Conservation (phyloP, 768 basidiomycete genomes). For the Tricholoma saponaceum region DNA sequence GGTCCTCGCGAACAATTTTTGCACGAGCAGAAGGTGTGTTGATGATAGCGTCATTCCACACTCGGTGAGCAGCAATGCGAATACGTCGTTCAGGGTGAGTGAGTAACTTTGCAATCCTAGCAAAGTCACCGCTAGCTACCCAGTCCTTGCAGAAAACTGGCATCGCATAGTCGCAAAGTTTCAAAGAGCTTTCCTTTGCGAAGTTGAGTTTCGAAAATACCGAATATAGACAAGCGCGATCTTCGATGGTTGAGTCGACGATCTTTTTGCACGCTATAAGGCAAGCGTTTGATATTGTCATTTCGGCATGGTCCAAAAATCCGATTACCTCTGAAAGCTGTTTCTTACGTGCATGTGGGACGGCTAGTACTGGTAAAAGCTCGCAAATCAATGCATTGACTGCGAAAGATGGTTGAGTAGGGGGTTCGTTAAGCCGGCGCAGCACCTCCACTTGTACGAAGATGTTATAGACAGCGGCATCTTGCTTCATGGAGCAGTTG, state of each 20-base stretch:
- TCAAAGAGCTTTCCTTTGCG: constrained; percentile 13
- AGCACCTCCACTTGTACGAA: constrained; percentile 11
- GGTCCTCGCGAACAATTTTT: constrained; percentile 10
- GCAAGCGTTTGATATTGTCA: constrained; percentile 9
- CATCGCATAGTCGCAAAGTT: constrained; percentile 15
- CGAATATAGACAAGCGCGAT: constrained; percentile 13
- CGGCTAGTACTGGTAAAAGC: constrained; percentile 12
- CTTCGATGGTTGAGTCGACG: constrained; percentile 12
- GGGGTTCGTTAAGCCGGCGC: constrained; percentile 9
- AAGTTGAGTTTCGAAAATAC: constrained; percentile 12
- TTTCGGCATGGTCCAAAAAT: constrained; percentile 14
- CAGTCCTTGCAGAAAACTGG: constrained; percentile 15
- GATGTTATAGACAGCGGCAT: constrained; percentile 5
- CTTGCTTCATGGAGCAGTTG: constrained; percentile 8
- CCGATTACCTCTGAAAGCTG: constrained; percentile 5
- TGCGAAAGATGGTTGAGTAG: constrained; percentile 10
- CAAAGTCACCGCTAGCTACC: constrained; percentile 11
- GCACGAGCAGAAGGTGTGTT: constrained; percentile 10
- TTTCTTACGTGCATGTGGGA: constrained; percentile 13
- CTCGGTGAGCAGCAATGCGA: constrained; percentile 10
- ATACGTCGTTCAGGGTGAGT: constrained; percentile 11
- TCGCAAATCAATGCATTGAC: constrained; percentile 13
- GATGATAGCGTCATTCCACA: constrained; percentile 11
- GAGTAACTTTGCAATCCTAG: constrained; percentile 8
- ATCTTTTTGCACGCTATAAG: constrained; percentile 14